These are phyloP conservation scores for Carnegiea gigantea DNA, from an alignment of 179 eudicot species.

Conservation along the genomic window DNA sequence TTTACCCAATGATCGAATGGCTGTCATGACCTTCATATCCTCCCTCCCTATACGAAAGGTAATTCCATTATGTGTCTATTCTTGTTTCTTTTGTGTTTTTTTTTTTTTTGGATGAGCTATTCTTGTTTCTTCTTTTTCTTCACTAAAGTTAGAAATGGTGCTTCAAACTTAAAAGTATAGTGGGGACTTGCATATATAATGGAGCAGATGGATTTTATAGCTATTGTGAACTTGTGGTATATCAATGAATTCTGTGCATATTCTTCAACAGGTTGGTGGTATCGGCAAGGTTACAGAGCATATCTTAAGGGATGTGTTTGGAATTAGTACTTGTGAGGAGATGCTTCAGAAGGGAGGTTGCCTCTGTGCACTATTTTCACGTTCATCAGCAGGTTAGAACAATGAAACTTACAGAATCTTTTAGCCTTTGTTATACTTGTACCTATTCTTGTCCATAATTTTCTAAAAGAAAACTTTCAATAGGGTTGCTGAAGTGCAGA, in stretches of 20 bases:
- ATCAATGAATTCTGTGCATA: conserved; percentile 4
- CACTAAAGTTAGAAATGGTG: not conserved
- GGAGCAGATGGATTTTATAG: not conserved
- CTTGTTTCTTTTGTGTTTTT: too few relatives aligned
- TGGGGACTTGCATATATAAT: not conserved
- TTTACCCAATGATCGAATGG: conserved; percentile 74
- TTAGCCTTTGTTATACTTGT: not conserved
- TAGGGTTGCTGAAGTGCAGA: not conserved
- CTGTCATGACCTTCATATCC: conserved; percentile 89
- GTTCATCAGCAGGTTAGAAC: conserved; percentile 69
- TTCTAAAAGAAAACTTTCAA: not conserved
- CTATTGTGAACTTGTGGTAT: not conserved
- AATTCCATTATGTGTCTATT: conserved; percentile 16
- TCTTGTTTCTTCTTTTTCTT: not conserved
- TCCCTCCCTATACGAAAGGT: conserved; percentile 97
- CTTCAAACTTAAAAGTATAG: not conserved
- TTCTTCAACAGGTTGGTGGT: conserved; percentile 72
- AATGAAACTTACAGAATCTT: conserved; percentile 1
- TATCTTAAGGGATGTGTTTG: conserved; percentile 70
- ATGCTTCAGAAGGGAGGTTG: conserved; percentile 73
- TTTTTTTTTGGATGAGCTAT: not conserved
- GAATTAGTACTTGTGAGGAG: conserved; percentile 77
- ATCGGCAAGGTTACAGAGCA: conserved; percentile 98
- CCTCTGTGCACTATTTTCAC: conserved; percentile 86
- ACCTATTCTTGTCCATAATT: not conserved